Conservation (phyloP, 169 alveolate species). For the Prorocentrum cordatum region DNA sequence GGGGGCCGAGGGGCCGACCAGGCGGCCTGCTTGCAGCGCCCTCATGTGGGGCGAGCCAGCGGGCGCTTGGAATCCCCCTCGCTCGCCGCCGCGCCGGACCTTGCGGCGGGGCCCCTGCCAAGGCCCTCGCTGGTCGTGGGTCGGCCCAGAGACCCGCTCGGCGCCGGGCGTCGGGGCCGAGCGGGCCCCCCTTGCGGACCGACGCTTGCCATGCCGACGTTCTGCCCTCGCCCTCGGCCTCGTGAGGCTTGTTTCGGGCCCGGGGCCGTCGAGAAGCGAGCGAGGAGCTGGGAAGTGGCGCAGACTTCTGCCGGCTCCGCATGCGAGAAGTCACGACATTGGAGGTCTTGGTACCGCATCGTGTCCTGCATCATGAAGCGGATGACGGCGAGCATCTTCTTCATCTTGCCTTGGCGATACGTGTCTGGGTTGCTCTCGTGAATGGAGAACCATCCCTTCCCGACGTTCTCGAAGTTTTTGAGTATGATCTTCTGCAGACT, state of each 20-base stretch:
- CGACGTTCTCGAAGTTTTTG: background rate
- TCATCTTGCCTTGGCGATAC: slow-evolving; percentile 62
- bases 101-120: too few species aligned
- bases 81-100: too few species aligned
- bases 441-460: slow-evolving; percentile 69
- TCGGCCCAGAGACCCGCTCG: background rate
- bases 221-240: background rate
- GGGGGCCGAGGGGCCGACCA: background rate
- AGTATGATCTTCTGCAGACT: slow-evolving; percentile 42
- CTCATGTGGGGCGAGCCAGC: too few species aligned
- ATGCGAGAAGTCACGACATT: too few species aligned
- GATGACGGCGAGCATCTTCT: slow-evolving; percentile 35
- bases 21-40: background rate
- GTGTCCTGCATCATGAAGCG: slow-evolving; percentile 60
- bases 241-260: too few species aligned
- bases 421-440: slow-evolving; percentile 69
- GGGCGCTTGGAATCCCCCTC: too few species aligned
- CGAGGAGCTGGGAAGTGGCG: too few species aligned
- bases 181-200: background rate
- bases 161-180: background rate
- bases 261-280: too few species aligned
- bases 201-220: background rate
- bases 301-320: too few species aligned
- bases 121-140: too few species aligned
- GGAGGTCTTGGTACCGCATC: background rate